These are phyloP conservation scores for Phytophthora chlamydospora DNA, from an alignment of 352 stramenopile species.

Conservation along the genomic window DNA sequence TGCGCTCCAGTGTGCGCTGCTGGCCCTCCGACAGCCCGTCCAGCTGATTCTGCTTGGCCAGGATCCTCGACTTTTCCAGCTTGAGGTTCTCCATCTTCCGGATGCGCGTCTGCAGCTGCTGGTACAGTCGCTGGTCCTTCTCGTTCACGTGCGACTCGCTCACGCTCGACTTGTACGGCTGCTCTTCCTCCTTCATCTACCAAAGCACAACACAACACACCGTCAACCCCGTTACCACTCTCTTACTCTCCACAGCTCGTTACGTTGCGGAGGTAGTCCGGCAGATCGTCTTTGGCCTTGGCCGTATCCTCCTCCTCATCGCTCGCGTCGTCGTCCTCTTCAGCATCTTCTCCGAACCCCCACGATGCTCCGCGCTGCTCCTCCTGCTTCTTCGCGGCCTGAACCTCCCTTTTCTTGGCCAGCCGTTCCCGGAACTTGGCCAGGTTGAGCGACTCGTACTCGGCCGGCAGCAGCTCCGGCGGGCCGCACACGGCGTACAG, in stretches of 20 bases:
- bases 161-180: conserved; percentile 63
- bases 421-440: conserved; percentile 41
- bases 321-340: conserved; percentile 54
- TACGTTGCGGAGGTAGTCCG: conserved; percentile 79
- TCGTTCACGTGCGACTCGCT: conserved; percentile 49
- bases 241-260: background rate
- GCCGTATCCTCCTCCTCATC: conserved; percentile 30
- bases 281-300: conserved; percentile 44
- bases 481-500: conserved; percentile 83
- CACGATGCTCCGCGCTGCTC: conserved; percentile 59
- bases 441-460: conserved; percentile 77
- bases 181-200: conserved; percentile 59
- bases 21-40: conserved; percentile 70
- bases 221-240: background rate
- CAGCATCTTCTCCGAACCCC: conserved; percentile 87
- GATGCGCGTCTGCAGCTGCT: conserved; percentile 81
- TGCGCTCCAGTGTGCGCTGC: conserved; percentile 59
- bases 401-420: conserved; percentile 22
- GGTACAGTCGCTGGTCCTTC: conserved; percentile 82
- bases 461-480: conserved; percentile 62
- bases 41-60: conserved; percentile 74
- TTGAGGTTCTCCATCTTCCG: conserved; percentile 86
- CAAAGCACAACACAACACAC: conserved; percentile 8
- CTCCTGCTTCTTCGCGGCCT: conserved; percentile 28
- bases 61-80: conserved; percentile 65